Percentiles rank a stretch among this genome's conserved stretches.
Conservation (phyloP, 768 basidiomycete genomes). For the Termitomyces sp. region DNA sequence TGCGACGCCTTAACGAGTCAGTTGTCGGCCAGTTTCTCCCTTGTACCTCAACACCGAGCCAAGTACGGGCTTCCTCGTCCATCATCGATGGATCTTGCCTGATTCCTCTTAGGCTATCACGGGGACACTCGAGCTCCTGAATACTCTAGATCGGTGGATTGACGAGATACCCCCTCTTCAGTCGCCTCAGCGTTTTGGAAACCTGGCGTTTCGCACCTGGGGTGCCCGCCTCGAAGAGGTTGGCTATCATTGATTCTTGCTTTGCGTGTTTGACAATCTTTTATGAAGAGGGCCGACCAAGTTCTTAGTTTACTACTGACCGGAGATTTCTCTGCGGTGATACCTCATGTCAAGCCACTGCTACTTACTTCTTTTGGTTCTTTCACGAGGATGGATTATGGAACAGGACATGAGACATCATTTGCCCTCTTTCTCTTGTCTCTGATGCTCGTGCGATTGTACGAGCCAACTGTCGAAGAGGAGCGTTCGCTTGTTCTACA, state of each 20-base stretch:
- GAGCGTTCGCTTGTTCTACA: constrained; percentile 54
- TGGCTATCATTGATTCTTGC: constrained; percentile 9
- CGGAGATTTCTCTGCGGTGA: constrained; percentile 31
- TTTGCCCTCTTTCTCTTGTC: constrained; percentile 77
- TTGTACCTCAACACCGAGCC: constrained; percentile 25
- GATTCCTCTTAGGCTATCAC: constrained; percentile 35
- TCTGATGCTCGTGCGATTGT: constrained; percentile 63
- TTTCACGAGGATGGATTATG: constrained; percentile 89
- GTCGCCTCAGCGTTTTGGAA: constrained; percentile 84
- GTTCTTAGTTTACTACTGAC: constrained; percentile 48
- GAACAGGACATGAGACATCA: constrained; percentile 91
- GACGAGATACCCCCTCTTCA: constrained; percentile 71
- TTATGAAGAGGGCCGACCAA: constrained; percentile 43
- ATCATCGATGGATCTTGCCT: background rate
- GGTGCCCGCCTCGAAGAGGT: constrained; percentile 76
- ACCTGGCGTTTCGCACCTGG: constrained; percentile 87
- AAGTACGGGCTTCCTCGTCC: constrained; percentile 20
- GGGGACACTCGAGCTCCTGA: constrained; percentile 50
- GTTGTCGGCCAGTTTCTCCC: constrained; percentile 64
- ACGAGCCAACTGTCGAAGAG: constrained; percentile 50
- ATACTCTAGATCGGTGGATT: constrained; percentile 67
- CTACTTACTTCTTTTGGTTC: constrained; percentile 84
- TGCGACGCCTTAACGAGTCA: constrained; percentile 70
- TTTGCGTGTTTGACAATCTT: constrained; percentile 4
- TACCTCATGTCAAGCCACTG: constrained; percentile 73